Percentiles rank a stretch among this genome's conserved stretches.
These are phyloP conservation scores for Pseudopyrenochaeta lycopersici DNA, from an alignment of 2,329 filamentous ascomycete genomes.

Conservation along the genomic window DNA sequence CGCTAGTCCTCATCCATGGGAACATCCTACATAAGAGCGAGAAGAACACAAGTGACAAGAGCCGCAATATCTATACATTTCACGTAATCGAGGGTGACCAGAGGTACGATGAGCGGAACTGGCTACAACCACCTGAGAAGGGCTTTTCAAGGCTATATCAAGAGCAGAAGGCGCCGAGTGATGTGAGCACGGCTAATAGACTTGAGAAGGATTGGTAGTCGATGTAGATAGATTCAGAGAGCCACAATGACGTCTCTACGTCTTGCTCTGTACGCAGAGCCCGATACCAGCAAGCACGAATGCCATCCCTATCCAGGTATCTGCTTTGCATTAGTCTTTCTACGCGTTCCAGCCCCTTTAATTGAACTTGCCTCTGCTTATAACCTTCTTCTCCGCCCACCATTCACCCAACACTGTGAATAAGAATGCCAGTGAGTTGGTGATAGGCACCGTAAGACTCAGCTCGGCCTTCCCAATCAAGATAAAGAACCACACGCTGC, in stretches of 20 bases:
- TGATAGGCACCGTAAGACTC: slow-evolving; percentile 92
- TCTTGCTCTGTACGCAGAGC: slow-evolving; percentile 75
- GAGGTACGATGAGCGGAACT: slow-evolving; percentile 86
- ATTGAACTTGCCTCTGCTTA: slow-evolving; percentile 73
- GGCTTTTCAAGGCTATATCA: slow-evolving; percentile 77
- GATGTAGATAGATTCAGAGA: neutral
- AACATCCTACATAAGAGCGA: slow-evolving; percentile 97
- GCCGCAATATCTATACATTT: slow-evolving; percentile 95
- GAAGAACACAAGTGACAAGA: slow-evolving; percentile 85
- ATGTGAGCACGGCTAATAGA: slow-evolving; percentile 8
- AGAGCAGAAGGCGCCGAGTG: slow-evolving; percentile 2
- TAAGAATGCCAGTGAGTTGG: slow-evolving; percentile 93
- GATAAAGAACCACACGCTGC: slow-evolving; percentile 96
- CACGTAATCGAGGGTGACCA: slow-evolving; percentile 89
- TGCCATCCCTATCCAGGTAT: slow-evolving; percentile 84
- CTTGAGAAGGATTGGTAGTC: slow-evolving; percentile 26
- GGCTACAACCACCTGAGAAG: slow-evolving; percentile 83
- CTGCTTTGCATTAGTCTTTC: slow-evolving; percentile 54
- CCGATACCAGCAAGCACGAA: slow-evolving; percentile 82
- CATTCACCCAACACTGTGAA: slow-evolving; percentile 95
- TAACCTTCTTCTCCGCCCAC: slow-evolving; percentile 92
- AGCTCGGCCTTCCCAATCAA: slow-evolving; percentile 92
- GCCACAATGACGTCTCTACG: slow-evolving; percentile 17
- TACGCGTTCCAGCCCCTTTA: neutral
- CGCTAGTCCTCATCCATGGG: slow-evolving; percentile 91